Evolutionary conservation across 768 basidiomycete species (phyloP), one percentile per base, ranked within the genome.

Genomic region (Lentinula sp.): DNA sequence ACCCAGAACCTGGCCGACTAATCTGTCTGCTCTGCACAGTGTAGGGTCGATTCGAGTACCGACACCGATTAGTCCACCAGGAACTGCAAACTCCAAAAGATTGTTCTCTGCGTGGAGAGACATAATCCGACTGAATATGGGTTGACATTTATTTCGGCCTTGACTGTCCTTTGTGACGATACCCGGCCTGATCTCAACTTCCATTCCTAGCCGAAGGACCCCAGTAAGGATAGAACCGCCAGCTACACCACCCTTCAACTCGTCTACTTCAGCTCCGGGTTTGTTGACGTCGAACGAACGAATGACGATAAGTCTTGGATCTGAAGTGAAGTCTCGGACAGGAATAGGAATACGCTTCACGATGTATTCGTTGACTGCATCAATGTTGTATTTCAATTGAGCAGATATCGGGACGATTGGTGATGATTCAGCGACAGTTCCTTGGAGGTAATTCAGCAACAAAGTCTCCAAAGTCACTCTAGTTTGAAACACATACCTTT

Each of bases 211-310:
- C 62, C 82, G 84, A 62, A 99, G 84, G 23, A 97, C 89, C 68
- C 97, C 96, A 4, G 86, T 91, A 64, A 99, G 82, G 70, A 98
- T 96, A 10, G 91, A 94, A 18, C 97, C 96, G 73, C 97, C 97
- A 16, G 97, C 97, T 42, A 98, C 97, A 69, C 97, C 97, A 61
- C 96, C 96, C 76, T 98, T 96, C 62, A 98, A 83, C 46, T 99
- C 97, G 66, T 96, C 90, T 3, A 98, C 95, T 70, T 95, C 94
- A 3, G 95, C 87, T 70, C 96, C 97, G 10, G 97, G 97, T 75
- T 97, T 98, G 83, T 99, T 99, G 73, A 99, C 96, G 73, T 99
- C 97, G 76, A 98, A 99, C 18, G 95, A 97, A 65, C 96, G 93
- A 74, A 99, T 99, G 72, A 98, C 95, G 71, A 98, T 98, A 65